A percentile compares a stretch with the other conserved stretches of the same genome.
Conservation (phyloP, 73 alveolate genomes). For the Paramecium bursaria region DNA sequence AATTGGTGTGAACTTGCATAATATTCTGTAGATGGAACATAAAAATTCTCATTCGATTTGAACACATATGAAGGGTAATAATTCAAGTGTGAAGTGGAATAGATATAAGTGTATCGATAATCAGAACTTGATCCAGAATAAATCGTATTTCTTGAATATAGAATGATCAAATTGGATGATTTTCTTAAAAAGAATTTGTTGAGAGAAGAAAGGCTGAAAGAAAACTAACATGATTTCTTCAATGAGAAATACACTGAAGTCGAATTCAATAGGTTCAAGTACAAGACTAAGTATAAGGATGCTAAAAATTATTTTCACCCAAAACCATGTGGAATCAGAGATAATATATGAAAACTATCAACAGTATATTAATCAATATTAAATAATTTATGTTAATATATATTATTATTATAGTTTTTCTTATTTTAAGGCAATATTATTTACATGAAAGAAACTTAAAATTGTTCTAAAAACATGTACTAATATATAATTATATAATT, state of each 20-base stretch:
- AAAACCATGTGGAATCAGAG: conserved; percentile 51
- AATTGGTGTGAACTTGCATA: conserved; percentile 56
- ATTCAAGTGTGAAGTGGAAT: conserved; percentile 45
- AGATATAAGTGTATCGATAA: conserved; percentile 9
- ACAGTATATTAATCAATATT: too few species aligned
- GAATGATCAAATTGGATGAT: conserved; percentile 10
- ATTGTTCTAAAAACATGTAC: too few species aligned
- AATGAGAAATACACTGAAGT: conserved; percentile 7
- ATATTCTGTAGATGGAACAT: conserved; percentile 55
- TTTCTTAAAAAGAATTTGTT: not conserved
- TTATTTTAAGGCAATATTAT: too few species aligned
- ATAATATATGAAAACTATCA: too few species aligned
- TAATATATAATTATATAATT: too few species aligned
- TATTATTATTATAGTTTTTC: too few species aligned
- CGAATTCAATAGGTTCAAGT: not conserved
- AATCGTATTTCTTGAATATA: conserved; percentile 10
- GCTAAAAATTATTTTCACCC: conserved; percentile 11
- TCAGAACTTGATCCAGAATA: not conserved
- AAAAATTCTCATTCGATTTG: conserved; percentile 20
- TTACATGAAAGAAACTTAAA: too few species aligned
- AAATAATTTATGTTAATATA: too few species aligned
- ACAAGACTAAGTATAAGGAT: conserved; percentile 14
- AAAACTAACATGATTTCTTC: conserved; percentile 38
- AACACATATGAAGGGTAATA: conserved; percentile 44
- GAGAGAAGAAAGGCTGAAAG: not conserved